These are phyloP conservation scores for Podila epicladia DNA, from an alignment of 192 early-diverging fungal species.

Conservation along the genomic window DNA sequence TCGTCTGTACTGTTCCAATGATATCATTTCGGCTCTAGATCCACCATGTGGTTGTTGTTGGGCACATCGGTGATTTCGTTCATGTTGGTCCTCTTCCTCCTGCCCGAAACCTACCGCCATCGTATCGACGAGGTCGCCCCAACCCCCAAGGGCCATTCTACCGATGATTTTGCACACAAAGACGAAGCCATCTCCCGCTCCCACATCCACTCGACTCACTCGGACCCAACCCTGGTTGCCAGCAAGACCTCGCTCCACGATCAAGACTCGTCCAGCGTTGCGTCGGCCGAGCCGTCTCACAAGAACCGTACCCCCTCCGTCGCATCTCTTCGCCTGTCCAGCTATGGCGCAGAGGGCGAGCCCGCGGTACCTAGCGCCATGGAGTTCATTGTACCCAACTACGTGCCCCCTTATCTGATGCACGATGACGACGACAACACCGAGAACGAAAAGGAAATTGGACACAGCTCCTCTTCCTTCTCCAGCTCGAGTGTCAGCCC, in stretches of 20 bases:
- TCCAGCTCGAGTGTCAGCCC: neutral
- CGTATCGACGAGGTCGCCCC: conserved; percentile 48
- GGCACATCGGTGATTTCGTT: conserved; percentile 30
- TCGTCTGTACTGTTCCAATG: neutral
- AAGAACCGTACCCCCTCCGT: neutral
- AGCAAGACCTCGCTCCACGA: conserved; percentile 31
- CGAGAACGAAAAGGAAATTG: neutral
- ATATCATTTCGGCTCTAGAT: conserved; percentile 6
- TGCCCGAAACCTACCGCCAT: conserved; percentile 57
- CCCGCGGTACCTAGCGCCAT: conserved; percentile 15
- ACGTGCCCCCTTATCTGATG: conserved; percentile 21
- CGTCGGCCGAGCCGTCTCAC: neutral
- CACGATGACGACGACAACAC: conserved; percentile 3
- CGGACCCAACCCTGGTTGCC: conserved; percentile 34
- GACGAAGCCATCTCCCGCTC: conserved; percentile 3
- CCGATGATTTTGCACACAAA: neutral
- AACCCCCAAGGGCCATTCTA: conserved; percentile 4
- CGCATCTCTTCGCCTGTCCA: conserved; percentile 10
- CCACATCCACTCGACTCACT: conserved; percentile 29
- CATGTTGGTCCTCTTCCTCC: conserved; percentile 44
- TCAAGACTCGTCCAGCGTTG: neutral
- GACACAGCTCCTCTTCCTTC: too few species aligned
- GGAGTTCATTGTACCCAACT: conserved; percentile 36
- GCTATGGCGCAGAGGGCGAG: neutral
- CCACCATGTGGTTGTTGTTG: conserved; percentile 44